Evolutionary conservation across 805 yeast genomes (phyloP).

Genomic region (Blastobotrys robertii): DNA sequence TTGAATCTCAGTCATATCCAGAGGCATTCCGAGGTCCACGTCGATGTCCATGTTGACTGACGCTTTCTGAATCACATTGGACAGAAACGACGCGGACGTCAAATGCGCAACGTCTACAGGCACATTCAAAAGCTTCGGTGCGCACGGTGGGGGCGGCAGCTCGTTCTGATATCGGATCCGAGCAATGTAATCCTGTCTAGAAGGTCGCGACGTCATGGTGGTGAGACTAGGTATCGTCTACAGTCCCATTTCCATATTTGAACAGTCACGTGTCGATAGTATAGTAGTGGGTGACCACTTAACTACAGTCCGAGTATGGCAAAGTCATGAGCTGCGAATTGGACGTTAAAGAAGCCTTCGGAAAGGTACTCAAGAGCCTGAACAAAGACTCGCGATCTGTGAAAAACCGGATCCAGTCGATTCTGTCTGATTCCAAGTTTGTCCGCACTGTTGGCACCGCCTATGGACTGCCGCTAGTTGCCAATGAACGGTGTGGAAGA

Average conservation of each 20-base stretch:
- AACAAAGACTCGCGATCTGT: slow-evolving; percentile 42
- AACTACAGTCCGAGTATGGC: neutral
- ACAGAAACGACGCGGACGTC: slow-evolving; percentile 47
- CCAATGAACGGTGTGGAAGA: slow-evolving; percentile 79
- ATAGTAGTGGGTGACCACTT: neutral
- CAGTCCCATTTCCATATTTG: neutral
- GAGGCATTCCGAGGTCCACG: slow-evolving; percentile 56
- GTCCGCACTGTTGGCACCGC: slow-evolving; percentile 33
- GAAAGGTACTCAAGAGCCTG: slow-evolving; percentile 30
- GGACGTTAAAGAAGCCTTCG: slow-evolving; percentile 4
- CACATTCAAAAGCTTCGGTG: slow-evolving; percentile 72
- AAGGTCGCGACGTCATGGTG: neutral
- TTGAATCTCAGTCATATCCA: slow-evolving; percentile 59
- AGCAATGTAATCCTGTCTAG: slow-evolving; percentile 41
- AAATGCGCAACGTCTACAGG: slow-evolving; percentile 35
- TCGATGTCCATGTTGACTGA: slow-evolving; percentile 48
- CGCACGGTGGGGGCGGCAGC: slow-evolving; percentile 87
- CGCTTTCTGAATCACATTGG: slow-evolving; percentile 66
- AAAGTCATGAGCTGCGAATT: neutral
- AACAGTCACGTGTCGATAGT: neutral
- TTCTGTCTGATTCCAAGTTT: slow-evolving; percentile 49
- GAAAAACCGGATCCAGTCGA: slow-evolving; percentile 61
- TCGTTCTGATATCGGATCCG: slow-evolving; percentile 75
- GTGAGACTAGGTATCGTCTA: neutral
- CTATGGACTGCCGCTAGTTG: slow-evolving; percentile 30